Evolutionary conservation across 805 yeast genomes (phyloP).

Genomic region (Wickerhamiella azyma): DNA sequence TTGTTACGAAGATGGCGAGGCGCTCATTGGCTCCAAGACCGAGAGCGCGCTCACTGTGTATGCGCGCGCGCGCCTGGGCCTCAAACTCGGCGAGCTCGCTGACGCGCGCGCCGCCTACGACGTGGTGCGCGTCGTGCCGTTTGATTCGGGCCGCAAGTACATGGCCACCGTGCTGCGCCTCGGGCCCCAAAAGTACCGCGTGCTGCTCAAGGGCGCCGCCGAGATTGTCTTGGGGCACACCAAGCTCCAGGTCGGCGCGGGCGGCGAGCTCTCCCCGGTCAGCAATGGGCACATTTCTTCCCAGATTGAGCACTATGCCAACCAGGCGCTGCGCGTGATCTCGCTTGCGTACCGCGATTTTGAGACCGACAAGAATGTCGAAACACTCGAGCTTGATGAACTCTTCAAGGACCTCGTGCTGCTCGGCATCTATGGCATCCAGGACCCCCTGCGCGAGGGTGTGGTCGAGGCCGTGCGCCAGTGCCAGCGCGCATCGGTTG

Average conservation of each 20-base stretch:
- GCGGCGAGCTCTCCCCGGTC: constrained; percentile 10
- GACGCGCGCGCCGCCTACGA: constrained; percentile 31
- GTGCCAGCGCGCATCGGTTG: constrained; percentile 84
- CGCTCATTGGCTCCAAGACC: constrained; percentile 83
- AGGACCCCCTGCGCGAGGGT: constrained; percentile 86
- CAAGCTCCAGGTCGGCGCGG: neutral
- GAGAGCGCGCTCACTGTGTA: constrained; percentile 74
- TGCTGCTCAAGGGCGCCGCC: constrained; percentile 86
- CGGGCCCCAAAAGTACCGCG: constrained; percentile 32
- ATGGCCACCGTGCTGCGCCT: constrained; percentile 59
- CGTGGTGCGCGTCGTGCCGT: constrained; percentile 66
- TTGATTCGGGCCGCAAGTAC: constrained; percentile 88
- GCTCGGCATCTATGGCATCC: constrained; percentile 78
- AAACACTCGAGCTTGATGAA: constrained; percentile 15
- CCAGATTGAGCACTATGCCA: constrained; percentile 48
- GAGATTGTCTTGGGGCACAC: constrained; percentile 51
- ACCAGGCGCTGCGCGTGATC: constrained; percentile 72
- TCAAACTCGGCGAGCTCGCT: constrained; percentile 33
- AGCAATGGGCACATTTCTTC: constrained; percentile 26
- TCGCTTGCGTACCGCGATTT: constrained; percentile 73
- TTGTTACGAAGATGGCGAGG: constrained; percentile 64
- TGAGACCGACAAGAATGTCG: constrained; percentile 14
- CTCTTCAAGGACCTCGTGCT: constrained; percentile 30
- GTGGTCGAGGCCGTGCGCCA: constrained; percentile 78
- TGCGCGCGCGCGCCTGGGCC: constrained; percentile 43